Conservation (phyloP, 768 basidiomycete species). For the Tephrocybe sp. region DNA sequence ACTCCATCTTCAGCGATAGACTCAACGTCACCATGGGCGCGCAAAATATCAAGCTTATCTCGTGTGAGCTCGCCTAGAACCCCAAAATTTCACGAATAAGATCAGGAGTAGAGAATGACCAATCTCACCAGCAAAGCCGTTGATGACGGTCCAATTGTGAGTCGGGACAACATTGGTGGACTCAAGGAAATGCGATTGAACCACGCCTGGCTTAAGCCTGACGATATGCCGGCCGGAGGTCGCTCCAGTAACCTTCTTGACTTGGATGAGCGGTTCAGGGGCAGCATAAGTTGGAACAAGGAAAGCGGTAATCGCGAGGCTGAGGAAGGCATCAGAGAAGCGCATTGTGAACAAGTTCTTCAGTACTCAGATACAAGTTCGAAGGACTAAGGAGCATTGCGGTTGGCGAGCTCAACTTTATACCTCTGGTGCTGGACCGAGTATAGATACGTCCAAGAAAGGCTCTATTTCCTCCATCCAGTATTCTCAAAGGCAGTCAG, state of each 20-base stretch:
- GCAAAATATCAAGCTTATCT: slow-evolving; percentile 20
- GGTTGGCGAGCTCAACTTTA: no score
- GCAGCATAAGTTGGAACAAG: neutral
- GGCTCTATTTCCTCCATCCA: no score
- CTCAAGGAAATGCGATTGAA: slow-evolving; percentile 17
- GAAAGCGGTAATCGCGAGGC: no score
- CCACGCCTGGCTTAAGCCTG: slow-evolving; percentile 27
- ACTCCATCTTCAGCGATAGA: slow-evolving; percentile 24
- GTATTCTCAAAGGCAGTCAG: no score
- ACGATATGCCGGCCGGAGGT: slow-evolving; percentile 30
- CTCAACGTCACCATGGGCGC: slow-evolving; percentile 21
- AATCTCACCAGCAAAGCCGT: slow-evolving; percentile 30
- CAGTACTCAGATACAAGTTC: no score
- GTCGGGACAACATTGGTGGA: slow-evolving; percentile 1
- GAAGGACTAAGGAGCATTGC: no score
- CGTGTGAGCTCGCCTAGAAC: slow-evolving; percentile 13
- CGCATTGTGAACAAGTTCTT: no score
- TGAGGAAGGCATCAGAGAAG: no score
- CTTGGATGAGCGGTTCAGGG: neutral
- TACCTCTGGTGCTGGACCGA: no score
- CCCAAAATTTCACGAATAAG: neutral
- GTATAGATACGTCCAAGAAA: no score
- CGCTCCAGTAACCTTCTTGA: slow-evolving; percentile 11
- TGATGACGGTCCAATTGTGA: slow-evolving; percentile 27
- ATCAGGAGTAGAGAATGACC: neutral